Evolutionary conservation across 1,284 basidiomycete genomes (phyloP).

Genomic region (Fomitopsis pinicola): DNA sequence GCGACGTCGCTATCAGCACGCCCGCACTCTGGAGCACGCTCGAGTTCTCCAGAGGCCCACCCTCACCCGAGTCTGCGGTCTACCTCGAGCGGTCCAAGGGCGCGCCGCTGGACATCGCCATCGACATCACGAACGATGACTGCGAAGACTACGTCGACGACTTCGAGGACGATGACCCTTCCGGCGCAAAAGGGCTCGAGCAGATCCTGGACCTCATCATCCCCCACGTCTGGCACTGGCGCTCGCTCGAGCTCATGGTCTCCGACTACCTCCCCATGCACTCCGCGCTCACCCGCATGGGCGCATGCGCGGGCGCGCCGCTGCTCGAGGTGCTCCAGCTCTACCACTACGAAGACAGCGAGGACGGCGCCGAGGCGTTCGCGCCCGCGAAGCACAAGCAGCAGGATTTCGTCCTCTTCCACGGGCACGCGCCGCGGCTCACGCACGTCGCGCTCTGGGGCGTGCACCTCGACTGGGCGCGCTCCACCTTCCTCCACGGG

Average conservation of each 20-base stretch:
- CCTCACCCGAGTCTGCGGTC: constrained; percentile 39
- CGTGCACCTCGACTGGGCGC: constrained; percentile 56
- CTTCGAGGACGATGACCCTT: constrained; percentile 50
- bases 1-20: constrained; percentile 26
- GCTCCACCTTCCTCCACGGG: constrained; percentile 43
- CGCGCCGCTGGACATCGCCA: constrained; percentile 32
- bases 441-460: constrained; percentile 57
- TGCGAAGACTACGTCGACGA: constrained; percentile 20
- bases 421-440: constrained; percentile 43
- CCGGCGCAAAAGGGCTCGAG: constrained; percentile 33
- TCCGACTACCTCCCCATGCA: constrained; percentile 51
- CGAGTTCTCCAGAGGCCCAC: constrained; percentile 37
- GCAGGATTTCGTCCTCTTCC: constrained; percentile 37
- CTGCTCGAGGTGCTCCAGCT: constrained; percentile 54
- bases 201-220: constrained; percentile 45
- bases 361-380: constrained; percentile 42
- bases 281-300: constrained; percentile 42
- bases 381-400: constrained; percentile 40
- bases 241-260: constrained; percentile 52
- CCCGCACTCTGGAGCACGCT: constrained; percentile 35
- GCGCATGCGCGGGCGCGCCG: constrained; percentile 45
- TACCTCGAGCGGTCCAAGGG: constrained; percentile 39
- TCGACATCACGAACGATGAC: constrained; percentile 14
- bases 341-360: constrained; percentile 56
- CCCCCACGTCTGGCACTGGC: constrained; percentile 47